phyloP scores from a whole-genome alignment of 2,329 filamentous ascomycete genomes.

The Samsoniella hepiali region DNA sequence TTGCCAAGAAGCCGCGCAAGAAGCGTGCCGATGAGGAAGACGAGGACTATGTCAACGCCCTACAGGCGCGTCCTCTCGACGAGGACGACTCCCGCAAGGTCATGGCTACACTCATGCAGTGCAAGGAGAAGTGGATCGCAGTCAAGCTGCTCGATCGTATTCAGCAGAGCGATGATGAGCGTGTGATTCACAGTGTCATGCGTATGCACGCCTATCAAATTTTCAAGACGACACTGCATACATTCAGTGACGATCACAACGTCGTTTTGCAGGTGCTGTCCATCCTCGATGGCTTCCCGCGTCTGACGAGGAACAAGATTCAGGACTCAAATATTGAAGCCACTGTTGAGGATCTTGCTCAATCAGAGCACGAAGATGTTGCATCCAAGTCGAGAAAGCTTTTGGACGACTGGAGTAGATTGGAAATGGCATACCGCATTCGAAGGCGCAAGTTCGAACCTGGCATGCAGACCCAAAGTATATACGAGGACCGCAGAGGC shows the following conservation, averaged over 20 bases:
- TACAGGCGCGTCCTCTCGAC: conserved; percentile 74
- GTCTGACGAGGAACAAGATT: conserved; percentile 94
- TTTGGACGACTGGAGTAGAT: conserved; percentile 80
- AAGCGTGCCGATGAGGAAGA: conserved; percentile 91
- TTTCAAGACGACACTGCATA: conserved; percentile 78
- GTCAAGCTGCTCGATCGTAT: conserved; percentile 91
- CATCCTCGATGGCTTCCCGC: conserved; percentile 83
- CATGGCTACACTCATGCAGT: conserved; percentile 95
- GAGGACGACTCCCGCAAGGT: conserved; percentile 87
- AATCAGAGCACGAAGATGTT: conserved; percentile 71
- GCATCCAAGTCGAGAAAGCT: conserved; percentile 67
- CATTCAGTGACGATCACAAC: conserved; percentile 86
- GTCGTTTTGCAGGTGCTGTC: conserved; percentile 85
- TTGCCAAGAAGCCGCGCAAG: conserved; percentile 86
- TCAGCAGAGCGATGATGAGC: conserved; percentile 80
- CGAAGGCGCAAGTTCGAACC: conserved; percentile 83
- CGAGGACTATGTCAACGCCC: conserved; percentile 90
- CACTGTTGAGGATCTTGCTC: conserved; percentile 66
- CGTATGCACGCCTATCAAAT: conserved; percentile 98
- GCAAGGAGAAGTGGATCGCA: conserved; percentile 98
- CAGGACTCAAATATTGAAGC: conserved; percentile 92
- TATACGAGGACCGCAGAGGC: conserved; percentile 60
- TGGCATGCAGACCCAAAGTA: conserved; percentile 54
- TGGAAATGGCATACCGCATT: conserved; percentile 90
- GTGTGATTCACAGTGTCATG: conserved; percentile 82